These are phyloP conservation scores for Crithidia expoeki DNA, from an alignment of 208 protist genomes.

Conservation along the genomic window DNA sequence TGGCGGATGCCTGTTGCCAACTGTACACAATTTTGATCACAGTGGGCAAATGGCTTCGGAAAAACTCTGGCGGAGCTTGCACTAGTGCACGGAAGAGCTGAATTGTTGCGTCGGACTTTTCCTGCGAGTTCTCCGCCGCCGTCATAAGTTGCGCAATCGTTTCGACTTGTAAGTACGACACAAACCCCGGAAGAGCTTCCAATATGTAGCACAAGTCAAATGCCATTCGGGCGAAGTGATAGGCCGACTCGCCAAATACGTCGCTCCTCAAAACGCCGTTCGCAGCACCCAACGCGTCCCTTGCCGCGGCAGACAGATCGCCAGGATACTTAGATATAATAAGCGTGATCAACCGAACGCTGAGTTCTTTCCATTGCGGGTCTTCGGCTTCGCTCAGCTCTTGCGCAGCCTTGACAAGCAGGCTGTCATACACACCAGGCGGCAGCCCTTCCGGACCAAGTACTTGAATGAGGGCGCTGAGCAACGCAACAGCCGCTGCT, in stretches of 20 bases:
- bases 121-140: slow-evolving; percentile 54
- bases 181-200: slow-evolving; percentile 30
- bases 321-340: slow-evolving; percentile 18
- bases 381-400: slow-evolving; percentile 50
- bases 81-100: slow-evolving; percentile 53
- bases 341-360: slow-evolving; percentile 33
- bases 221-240: slow-evolving; percentile 71
- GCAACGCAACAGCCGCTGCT: slow-evolving; percentile 46
- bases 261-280: slow-evolving; percentile 70
- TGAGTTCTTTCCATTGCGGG: slow-evolving; percentile 45
- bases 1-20: slow-evolving; percentile 47
- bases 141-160: slow-evolving; percentile 62
- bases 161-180: slow-evolving; percentile 49
- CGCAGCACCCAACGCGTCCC: slow-evolving; percentile 41
- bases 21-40: slow-evolving; percentile 71
- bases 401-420: slow-evolving; percentile 38
- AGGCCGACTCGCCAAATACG: slow-evolving; percentile 68
- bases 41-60: slow-evolving; percentile 38
- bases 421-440: slow-evolving; percentile 33
- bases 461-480: slow-evolving; percentile 49
- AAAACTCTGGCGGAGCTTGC: slow-evolving; percentile 35
- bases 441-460: slow-evolving; percentile 51
- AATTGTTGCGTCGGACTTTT: slow-evolving; percentile 83
- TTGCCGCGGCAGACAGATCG: slow-evolving; percentile 14
- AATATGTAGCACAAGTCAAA: slow-evolving; percentile 64